Percentiles rank a stretch among this genome's conserved stretches.
Evolutionary conservation across 805 yeast genomes (phyloP).

Genomic region (Komagataella pastoris): DNA sequence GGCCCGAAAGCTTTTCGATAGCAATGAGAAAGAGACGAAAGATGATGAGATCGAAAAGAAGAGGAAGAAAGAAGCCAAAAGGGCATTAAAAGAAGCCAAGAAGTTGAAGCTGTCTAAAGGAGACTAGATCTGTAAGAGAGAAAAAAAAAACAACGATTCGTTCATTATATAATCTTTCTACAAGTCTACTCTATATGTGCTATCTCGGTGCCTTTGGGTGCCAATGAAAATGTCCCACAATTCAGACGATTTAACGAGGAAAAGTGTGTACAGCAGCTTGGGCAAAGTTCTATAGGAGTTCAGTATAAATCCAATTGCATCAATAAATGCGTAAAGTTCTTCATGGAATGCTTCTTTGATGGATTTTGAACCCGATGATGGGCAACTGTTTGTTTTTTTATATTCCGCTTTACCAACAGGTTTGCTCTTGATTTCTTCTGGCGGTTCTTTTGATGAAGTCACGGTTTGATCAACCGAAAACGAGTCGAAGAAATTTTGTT

Average conservation of each 20-base stretch:
- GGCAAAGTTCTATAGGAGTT: slow-evolving; percentile 64
- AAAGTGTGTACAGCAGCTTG: slow-evolving; percentile 34
- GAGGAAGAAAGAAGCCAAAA: neutral
- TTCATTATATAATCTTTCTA: slow-evolving; percentile 1
- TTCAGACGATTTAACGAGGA: slow-evolving; percentile 32
- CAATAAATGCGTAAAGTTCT: slow-evolving; percentile 38
- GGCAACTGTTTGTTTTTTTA: neutral
- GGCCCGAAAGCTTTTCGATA: slow-evolving; percentile 58
- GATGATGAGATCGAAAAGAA: slow-evolving; percentile 4
- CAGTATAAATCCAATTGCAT: slow-evolving; percentile 52
- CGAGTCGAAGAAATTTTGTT: neutral
- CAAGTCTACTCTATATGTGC: slow-evolving; percentile 5
- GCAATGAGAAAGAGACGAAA: slow-evolving; percentile 28
- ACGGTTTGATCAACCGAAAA: neutral
- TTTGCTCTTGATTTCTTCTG: neutral
- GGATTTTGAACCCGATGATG: neutral
- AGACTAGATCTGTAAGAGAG: neutral
- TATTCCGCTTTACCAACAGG: neutral
- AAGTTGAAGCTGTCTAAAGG: slow-evolving; percentile 2
- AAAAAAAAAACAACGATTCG: neutral
- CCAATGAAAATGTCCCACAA: slow-evolving; percentile 75
- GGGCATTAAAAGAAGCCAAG: slow-evolving; percentile 2
- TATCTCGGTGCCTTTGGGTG: neutral
- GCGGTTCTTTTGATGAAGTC: neutral
- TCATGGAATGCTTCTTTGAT: slow-evolving; percentile 30